Evolutionary conservation across 129 eudicot species (phyloP).

Genomic region (Arctium lappa): DNA sequence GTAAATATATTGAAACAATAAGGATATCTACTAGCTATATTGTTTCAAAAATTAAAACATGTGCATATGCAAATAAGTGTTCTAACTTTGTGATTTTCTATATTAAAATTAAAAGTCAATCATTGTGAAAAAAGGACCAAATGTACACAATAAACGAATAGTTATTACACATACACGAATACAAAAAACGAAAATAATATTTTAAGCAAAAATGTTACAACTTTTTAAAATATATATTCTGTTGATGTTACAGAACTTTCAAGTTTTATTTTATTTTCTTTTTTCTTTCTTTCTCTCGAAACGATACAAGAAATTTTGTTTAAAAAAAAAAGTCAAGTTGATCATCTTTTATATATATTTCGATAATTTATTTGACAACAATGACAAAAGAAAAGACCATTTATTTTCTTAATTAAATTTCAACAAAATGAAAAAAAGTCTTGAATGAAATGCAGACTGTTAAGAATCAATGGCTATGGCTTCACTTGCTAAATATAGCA

Average conservation of each 20-base stretch:
- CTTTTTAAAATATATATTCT: neutral
- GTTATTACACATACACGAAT: neutral
- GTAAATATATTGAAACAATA: too few species aligned
- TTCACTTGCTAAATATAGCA: slow-evolving; percentile 29
- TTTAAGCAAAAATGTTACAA: neutral
- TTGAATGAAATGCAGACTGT: slow-evolving; percentile 17
- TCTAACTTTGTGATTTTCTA: neutral
- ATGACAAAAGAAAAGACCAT: neutral
- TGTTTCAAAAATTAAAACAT: neutral
- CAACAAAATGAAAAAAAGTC: neutral
- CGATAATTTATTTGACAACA: neutral
- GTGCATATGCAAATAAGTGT: neutral
- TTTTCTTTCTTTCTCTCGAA: neutral
- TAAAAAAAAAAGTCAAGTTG: neutral
- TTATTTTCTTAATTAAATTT: too few species aligned
- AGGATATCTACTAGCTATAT: too few species aligned
- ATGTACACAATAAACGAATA: neutral
- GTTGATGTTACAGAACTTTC: neutral
- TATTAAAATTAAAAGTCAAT: neutral
- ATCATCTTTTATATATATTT: too few species aligned
- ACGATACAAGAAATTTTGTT: neutral
- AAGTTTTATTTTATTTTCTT: neutral
- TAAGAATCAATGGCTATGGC: slow-evolving; percentile 25
- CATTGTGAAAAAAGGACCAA: neutral
- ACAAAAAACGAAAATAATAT: neutral